These are phyloP conservation scores for Russula ochroleuca DNA, from an alignment of 768 basidiomycete species.

Conservation along the genomic window DNA sequence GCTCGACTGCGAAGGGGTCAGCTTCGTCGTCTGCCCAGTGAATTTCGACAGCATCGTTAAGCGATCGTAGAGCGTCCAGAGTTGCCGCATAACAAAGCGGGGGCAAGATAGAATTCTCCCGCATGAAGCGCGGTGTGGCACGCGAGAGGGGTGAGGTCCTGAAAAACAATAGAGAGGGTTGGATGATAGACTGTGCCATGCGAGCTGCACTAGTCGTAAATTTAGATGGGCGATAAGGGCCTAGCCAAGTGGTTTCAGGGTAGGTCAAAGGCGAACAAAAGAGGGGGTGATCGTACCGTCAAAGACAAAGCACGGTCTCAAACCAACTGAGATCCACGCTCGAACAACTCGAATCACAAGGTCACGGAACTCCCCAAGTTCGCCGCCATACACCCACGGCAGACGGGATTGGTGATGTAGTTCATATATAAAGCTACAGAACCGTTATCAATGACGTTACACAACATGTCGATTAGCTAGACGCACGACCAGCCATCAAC, in stretches of 20 bases:
- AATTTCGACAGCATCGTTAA: conserved; percentile 41
- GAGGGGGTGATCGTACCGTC: conserved; percentile 53
- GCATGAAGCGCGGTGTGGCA: conserved; percentile 59
- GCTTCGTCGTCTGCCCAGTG: conserved; percentile 80
- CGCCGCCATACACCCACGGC: conserved; percentile 86
- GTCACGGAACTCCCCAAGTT: conserved; percentile 56
- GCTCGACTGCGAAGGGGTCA: conserved; percentile 79
- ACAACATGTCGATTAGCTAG: conserved; percentile 6
- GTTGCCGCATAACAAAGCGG: conserved; percentile 59
- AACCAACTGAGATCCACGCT: conserved; percentile 65
- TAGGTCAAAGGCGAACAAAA: background rate
- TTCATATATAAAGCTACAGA: conserved; percentile 67
- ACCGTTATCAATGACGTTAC: conserved; percentile 12
- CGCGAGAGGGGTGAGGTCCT: conserved; percentile 68
- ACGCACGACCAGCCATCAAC: conserved; percentile 89
- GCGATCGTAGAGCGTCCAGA: conserved; percentile 48
- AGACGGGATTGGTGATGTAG: conserved; percentile 55
- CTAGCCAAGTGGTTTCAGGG: conserved; percentile 37
- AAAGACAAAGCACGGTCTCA: conserved; percentile 71
- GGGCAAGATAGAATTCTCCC: conserved; percentile 70
- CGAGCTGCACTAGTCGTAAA: conserved; percentile 63
- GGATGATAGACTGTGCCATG: conserved; percentile 51
- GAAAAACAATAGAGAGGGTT: conserved; percentile 70
- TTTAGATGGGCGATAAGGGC: conserved; percentile 67
- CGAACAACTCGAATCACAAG: conserved; percentile 49